Evolutionary conservation across 192 early-diverging fungal species (phyloP), one percentile per base, ranked within the genome.

Genomic region (Backusella sp.): DNA sequence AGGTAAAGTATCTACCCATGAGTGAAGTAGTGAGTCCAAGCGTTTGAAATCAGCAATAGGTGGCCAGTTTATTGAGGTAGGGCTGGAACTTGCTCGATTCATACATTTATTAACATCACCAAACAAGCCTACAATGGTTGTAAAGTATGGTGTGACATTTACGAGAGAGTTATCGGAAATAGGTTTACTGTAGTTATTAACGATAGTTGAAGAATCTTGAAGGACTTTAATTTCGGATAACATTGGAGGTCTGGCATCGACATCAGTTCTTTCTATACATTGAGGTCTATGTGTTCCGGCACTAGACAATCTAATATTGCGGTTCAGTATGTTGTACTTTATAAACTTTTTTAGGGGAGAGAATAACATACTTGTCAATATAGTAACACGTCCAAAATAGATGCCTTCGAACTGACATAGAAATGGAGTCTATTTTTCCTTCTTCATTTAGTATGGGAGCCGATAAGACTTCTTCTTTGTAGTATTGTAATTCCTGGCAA

Each of bases 381-480:
- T 79, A 75, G 26, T 84, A 84, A 37, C 82, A 85, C 21, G 77
- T 77, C 87, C 87, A 88, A 41, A 86, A 88, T 17, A 84, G 82
- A 17, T 86, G 76, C 23, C 85, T 68, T 37, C 83, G 52, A 44
- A 72, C 36, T 34, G 62, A 53, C 78, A 79, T 79, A 7, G 74
- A 70, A 23, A 66, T 73, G 68, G 52, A 82, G 78, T 70, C 83
- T 49, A 79, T 77, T 28, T 76, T 79, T 77, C 83, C 85, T 73
- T 79, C 78, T 28, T 76, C 73, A 14, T 77, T 85, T 21, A 80
- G 34, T 41, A 79, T 79, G 19, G 78, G 78, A 28, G 28, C 32
- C 19, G 41, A 36, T 15, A 75, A 21, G 14, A 69, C 71, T 35
- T 86, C 85, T 65, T 87, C 79, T 28, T 84, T 82, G 66, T 88